Percentiles rank a stretch among this genome's conserved stretches.
Evolutionary conservation across 257 asterid species (phyloP).

Genomic region (Nicotiana knightiana): DNA sequence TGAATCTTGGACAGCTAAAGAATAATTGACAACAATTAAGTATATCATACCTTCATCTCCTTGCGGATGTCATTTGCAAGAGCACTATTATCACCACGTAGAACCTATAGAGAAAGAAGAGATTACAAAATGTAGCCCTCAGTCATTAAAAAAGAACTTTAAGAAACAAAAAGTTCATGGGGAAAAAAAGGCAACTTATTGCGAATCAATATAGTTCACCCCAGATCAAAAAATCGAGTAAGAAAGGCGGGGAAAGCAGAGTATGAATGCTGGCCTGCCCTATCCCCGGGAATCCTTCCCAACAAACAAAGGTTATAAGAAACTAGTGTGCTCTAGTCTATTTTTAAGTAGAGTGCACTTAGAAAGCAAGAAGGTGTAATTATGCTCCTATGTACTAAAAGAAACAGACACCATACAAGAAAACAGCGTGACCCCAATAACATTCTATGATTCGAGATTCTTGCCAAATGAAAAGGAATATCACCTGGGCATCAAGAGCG

Average conservation of each 20-base stretch:
- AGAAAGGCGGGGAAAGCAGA: neutral
- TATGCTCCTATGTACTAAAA: neutral
- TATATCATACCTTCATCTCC: constrained; percentile 74
- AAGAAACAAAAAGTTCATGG: neutral
- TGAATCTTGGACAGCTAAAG: neutral
- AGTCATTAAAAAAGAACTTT: neutral
- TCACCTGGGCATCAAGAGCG: constrained; percentile 94
- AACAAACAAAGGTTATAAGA: neutral
- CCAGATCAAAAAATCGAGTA: neutral
- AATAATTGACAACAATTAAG: neutral
- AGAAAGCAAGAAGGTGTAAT: neutral
- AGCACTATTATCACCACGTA: constrained; percentile 92
- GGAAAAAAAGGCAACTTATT: neutral
- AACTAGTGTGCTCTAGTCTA: neutral
- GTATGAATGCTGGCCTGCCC: neutral
- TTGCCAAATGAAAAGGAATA: constrained; percentile 13
- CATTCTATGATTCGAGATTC: constrained; percentile 11
- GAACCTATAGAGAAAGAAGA: constrained; percentile 44
- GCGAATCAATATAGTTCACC: neutral
- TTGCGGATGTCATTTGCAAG: constrained; percentile 97
- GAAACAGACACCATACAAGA: neutral
- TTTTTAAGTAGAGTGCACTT: neutral
- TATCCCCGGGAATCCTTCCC: neutral
- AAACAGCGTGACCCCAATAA: neutral
- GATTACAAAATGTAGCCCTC: neutral